Evolutionary conservation across 805 yeast genomes (phyloP), one percentile per base, ranked within the genome.

Genomic region (Candida chilensis): DNA sequence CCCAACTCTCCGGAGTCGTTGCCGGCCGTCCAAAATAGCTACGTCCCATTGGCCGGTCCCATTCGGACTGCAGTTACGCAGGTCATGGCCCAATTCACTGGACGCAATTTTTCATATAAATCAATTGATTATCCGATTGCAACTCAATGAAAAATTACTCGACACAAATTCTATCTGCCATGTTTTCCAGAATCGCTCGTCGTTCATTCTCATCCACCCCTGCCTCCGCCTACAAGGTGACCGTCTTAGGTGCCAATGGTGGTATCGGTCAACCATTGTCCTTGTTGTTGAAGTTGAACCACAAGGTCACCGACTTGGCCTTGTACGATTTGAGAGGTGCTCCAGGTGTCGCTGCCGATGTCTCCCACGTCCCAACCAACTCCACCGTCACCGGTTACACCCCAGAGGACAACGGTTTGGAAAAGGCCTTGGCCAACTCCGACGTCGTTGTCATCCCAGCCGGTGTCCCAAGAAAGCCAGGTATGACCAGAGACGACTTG

Each of bases 381-480:
- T 84, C 95, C 40, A 74, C 73, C 34, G 96, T 90, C 47, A 72
- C 65, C 43, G 96, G 96, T 41, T 88, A 71, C 71, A 71, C 84
- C 36, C 94, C 95, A 45, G 94, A 83, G 41, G 73, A 78, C 37
- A 71, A 71, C 30, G 83, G 83, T 20, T 63, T 86, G 39, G 63
- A 68, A 36, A 64, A 61, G 33, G 94, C 96, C 13, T 64, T 88
- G 45, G 62, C 70, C 31, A 87, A 78, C 29, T 74, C 95, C 31
- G 94, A 87, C 47, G 78, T 88, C 37, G 88, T 88, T 31, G 73
- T 88, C 35, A 84, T 88, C 60, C 96, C 96, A 54, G 96, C 96
- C 34, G 96, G 96, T 70, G 94, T 88, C 35, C 96, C 94, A 69
- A 84, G 94, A 76, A 88, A 87, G 70, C 96, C 96, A 45, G 96